These are phyloP conservation scores for Eucommia ulmoides DNA, from an alignment of 257 asterid genomes.

Conservation along the genomic window DNA sequence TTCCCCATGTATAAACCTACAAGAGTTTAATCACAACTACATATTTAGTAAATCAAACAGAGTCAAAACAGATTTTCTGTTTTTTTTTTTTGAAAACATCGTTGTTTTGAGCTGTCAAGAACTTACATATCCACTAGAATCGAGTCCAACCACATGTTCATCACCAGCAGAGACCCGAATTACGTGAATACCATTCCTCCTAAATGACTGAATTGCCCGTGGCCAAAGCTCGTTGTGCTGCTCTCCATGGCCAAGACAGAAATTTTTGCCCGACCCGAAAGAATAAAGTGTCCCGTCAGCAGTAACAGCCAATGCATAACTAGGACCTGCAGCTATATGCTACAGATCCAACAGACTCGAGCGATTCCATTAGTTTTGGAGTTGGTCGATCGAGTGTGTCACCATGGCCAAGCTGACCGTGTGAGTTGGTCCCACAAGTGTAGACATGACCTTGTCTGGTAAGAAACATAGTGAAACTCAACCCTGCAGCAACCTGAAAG, in stretches of 20 bases:
- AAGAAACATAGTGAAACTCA: conserved; percentile 74
- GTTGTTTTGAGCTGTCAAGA: neutral
- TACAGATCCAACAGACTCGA: conserved; percentile 22
- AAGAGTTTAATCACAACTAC: no score
- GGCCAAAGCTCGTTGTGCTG: conserved; percentile 68
- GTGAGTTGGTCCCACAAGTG: conserved; percentile 61
- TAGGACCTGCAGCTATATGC: conserved; percentile 71
- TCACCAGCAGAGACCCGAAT: conserved; percentile 75
- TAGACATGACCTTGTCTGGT: conserved; percentile 60
- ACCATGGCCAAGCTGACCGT: conserved; percentile 85
- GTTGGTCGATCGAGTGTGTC: conserved; percentile 51
- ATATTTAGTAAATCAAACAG: no score
- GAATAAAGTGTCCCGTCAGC: conserved; percentile 62
- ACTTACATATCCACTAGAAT: conserved; percentile 63
- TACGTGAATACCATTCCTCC: conserved; percentile 49
- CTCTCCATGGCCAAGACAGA: conserved; percentile 87
- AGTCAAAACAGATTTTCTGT: no score
- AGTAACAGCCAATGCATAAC: conserved; percentile 54
- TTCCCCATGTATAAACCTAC: conserved; percentile 87
- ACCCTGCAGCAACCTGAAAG: conserved; percentile 73
- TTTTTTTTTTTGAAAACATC: no score
- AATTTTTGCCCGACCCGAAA: conserved; percentile 73
- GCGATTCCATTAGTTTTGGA: conserved; percentile 46
- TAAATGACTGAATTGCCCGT: conserved; percentile 41
- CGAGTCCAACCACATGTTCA: conserved; percentile 87